These are phyloP conservation scores for Coemansia interrupta DNA, from an alignment of 192 early-diverging fungal species.

Conservation along the genomic window DNA sequence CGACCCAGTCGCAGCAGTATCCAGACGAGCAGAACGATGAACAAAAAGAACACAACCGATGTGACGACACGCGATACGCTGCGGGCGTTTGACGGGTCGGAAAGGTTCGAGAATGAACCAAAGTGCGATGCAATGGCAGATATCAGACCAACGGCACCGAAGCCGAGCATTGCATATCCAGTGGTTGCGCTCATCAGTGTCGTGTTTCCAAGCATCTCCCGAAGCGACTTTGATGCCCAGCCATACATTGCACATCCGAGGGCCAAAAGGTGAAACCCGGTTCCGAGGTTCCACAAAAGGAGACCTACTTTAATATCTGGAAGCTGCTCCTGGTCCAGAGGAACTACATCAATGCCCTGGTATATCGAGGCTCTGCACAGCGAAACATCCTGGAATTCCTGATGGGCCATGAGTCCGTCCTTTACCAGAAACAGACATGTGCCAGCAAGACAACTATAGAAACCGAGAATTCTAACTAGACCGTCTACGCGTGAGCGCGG, in stretches of 20 bases:
- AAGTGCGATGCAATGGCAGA: conserved; percentile 27
- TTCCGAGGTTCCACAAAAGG: conserved; percentile 39
- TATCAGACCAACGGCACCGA: conserved; percentile 17
- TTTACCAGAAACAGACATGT: conserved; percentile 31
- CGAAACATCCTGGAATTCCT: conserved; percentile 43
- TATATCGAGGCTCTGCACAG: conserved; percentile 40
- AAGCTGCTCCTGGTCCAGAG: conserved; percentile 29
- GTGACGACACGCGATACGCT: conserved; percentile 31
- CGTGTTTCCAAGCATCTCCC: conserved; percentile 23
- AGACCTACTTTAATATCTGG: conserved; percentile 28
- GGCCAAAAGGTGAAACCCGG: conserved; percentile 28
- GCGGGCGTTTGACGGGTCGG: conserved; percentile 27
- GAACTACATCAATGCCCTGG: conserved; percentile 18
- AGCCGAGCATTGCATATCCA: conserved; percentile 18
- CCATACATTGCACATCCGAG: conserved; percentile 30
- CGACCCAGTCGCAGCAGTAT: conserved; percentile 10
- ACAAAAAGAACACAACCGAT: conserved; percentile 15
- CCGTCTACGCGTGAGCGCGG: conserved; percentile 16
- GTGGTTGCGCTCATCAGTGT: conserved; percentile 16
- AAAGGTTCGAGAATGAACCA: conserved; percentile 9
- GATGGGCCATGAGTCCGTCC: conserved; percentile 45
- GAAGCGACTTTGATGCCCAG: conserved; percentile 28
- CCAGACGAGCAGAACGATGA: conserved; percentile 22
- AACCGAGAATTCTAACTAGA: conserved; percentile 24
- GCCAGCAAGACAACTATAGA: conserved; percentile 31